phyloP scores from a whole-genome alignment of 306 rosid genomes.

The Acacia crassicarpa region DNA sequence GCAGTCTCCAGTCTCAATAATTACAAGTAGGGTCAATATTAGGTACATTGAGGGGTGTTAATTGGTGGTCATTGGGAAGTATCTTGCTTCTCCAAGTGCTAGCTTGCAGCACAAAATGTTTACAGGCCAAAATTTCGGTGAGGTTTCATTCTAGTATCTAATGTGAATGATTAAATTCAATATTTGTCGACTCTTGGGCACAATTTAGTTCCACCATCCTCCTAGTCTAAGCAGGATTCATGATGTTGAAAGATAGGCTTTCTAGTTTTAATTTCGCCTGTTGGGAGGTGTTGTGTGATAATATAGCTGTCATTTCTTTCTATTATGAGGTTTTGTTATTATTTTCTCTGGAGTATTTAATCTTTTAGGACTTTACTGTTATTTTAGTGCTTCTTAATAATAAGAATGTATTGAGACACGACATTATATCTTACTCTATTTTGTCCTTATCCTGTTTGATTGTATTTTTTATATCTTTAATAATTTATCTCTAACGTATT shows the following conservation, averaged over 20 bases:
- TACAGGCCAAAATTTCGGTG: background rate
- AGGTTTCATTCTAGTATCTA: background rate
- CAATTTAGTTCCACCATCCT: slow-evolving; percentile 3
- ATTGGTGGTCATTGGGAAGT: background rate
- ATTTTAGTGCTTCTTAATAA: background rate
- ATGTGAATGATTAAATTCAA: background rate
- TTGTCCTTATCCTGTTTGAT: background rate
- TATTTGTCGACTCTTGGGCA: background rate
- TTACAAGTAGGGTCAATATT: background rate
- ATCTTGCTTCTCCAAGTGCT: background rate
- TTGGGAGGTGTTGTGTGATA: background rate
- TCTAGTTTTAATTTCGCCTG: background rate
- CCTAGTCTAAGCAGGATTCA: background rate
- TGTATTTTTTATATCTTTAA: background rate
- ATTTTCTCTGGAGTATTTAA: background rate
- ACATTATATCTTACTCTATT: background rate
- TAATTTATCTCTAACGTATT: background rate
- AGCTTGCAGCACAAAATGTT: background rate
- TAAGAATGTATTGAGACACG: background rate
- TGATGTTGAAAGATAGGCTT: background rate
- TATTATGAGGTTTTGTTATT: background rate
- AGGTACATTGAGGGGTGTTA: background rate
- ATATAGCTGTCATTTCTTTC: background rate
- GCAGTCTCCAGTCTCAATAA: background rate
- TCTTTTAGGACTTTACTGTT: background rate